Evolutionary conservation across 2,329 filamentous ascomycete genomes (phyloP), one percentile per base, ranked within the genome.

Genomic region (Torrubiella hemipterigena): DNA sequence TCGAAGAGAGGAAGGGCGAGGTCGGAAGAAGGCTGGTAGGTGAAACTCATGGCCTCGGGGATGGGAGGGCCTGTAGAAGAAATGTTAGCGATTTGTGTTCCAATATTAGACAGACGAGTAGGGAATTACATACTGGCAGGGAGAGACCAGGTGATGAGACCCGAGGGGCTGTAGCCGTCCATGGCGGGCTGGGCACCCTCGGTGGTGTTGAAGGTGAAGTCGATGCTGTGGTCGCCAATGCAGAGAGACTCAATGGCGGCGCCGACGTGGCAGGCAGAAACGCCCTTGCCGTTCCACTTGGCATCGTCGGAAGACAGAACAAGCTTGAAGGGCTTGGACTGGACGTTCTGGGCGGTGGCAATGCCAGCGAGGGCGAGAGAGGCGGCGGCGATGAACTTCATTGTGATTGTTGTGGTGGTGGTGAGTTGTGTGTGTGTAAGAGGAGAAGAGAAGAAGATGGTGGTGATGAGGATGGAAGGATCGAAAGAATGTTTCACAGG

Each of bases 291-390:
- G 23, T 46, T 20, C 30, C 44, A 31, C 4, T 29, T 22, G 31
- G 37, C 33, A 33, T 39, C 31, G 11, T 28, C 19, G 11, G 40
- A 38, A 27, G 27, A 17, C 22, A 44, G 14, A 25, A 38, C 21
- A n/a, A 44, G 30, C 17, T 41, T 33, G 38, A 46, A 44, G 14
- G 43, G 40, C 33, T 36, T 34, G 17, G 43, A 46, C 33, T 41
- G 38, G 20, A 41, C 17, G 7, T 37, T 18, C 17, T 40, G 35
- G 17, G 34, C 38, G 16, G 25, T 11, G 25, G 24, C 32, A 27
- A 39, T 12, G 26, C 36, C 31, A 21, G 25, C 24, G 18, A 34
- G 16, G 24, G 37, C 23, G 10, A 34, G 23, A n/a, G 40, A 19
- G 6, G 28, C 7, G 23, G 36, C 20, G 17, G 32, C 12, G 16